Conservation (phyloP, 2,329 filamentous ascomycete species). For the Alternaria alternata region DNA sequence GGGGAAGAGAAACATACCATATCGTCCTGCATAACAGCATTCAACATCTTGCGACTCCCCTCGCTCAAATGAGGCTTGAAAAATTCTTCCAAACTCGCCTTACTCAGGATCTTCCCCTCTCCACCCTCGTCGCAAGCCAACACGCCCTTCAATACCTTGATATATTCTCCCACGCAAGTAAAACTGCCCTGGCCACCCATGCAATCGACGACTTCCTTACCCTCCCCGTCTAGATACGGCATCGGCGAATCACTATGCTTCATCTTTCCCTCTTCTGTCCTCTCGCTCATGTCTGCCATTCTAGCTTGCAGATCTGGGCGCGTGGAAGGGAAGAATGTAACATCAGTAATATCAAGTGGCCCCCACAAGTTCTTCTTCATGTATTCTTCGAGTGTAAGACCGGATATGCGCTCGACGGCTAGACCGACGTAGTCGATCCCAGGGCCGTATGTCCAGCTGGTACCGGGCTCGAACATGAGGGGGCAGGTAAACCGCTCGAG, state of each 20-base stretch:
- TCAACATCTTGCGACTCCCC: constrained; percentile 19
- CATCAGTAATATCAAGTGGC: constrained; percentile 57
- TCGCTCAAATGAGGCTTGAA: constrained; percentile 44
- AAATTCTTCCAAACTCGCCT: constrained; percentile 36
- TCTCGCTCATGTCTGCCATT: constrained; percentile 40
- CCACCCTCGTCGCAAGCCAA: constrained; percentile 36
- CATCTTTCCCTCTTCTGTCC: constrained; percentile 28
- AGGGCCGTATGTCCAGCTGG: constrained; percentile 60
- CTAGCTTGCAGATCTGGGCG: constrained; percentile 33
- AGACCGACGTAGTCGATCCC: constrained; percentile 59
- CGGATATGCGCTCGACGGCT: constrained; percentile 54
- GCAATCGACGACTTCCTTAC: constrained; percentile 29
- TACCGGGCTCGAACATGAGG: constrained; percentile 54
- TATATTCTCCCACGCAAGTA: constrained; percentile 32
- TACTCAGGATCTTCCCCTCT: constrained; percentile 28
- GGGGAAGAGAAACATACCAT: constrained; percentile 11
- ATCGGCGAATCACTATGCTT: constrained; percentile 5
- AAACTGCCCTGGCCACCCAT: constrained; percentile 41
- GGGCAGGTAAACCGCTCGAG: constrained; percentile 53
- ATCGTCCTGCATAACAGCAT: constrained; percentile 48
- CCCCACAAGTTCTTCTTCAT: constrained; percentile 62
- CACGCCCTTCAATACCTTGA: constrained; percentile 42
- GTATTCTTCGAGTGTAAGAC: constrained; percentile 65
- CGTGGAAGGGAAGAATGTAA: constrained; percentile 61
- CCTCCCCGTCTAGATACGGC: constrained; percentile 26